Evolutionary conservation across 257 asterid species (phyloP).

Genomic region (Eustoma russellianum): DNA sequence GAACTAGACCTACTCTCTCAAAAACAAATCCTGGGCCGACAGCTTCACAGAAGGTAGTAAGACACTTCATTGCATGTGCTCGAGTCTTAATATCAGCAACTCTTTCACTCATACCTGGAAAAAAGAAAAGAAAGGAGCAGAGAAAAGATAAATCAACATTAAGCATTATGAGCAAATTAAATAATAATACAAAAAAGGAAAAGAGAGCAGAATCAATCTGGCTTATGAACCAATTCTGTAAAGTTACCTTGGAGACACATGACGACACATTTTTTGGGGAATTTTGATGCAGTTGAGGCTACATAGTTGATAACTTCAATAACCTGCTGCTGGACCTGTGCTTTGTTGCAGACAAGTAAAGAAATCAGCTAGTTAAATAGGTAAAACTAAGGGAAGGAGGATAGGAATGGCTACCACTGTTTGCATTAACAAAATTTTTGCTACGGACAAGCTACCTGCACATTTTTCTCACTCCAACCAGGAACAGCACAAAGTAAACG

Average conservation of each 20-base stretch:
- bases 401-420: too few species aligned
- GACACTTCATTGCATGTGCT: slow-evolving; percentile 88
- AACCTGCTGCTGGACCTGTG: slow-evolving; percentile 96
- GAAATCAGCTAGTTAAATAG: slow-evolving; percentile 6
- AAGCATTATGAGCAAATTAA: too few species aligned
- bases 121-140: too few species aligned
- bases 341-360: slow-evolving; percentile 1
- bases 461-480: slow-evolving; percentile 98
- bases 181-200: background rate
- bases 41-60: slow-evolving; percentile 89
- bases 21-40: slow-evolving; percentile 93
- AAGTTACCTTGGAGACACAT: slow-evolving; percentile 74
- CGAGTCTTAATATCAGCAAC: slow-evolving; percentile 99
- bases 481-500: slow-evolving; percentile 90
- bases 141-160: too few species aligned
- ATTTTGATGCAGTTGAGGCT: slow-evolving; percentile 76
- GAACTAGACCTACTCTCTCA: slow-evolving; percentile 63
- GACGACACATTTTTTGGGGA: slow-evolving; percentile 85
- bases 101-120: slow-evolving; percentile 78
- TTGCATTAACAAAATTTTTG: too few species aligned
- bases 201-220: background rate
- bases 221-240: background rate
- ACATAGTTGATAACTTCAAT: slow-evolving; percentile 63
- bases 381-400: too few species aligned
- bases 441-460: slow-evolving; percentile 47